These are phyloP conservation scores for Ramichloridium luteum DNA, from an alignment of 2,329 filamentous ascomycete genomes.

Conservation along the genomic window DNA sequence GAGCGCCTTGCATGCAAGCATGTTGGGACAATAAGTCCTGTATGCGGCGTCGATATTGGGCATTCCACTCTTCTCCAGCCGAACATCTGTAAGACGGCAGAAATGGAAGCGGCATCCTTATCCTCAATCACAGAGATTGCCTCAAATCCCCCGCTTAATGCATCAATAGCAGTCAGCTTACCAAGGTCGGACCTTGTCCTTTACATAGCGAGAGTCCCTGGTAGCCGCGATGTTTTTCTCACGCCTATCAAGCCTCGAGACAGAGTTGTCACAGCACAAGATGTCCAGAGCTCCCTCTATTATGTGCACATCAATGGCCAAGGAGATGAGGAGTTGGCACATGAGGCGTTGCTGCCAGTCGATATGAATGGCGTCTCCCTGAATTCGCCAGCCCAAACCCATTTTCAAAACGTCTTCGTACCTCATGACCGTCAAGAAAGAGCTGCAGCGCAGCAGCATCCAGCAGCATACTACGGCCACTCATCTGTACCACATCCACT, in stretches of 20 bases:
- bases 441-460: no score
- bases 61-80: neutral
- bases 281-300: conserved; percentile 79
- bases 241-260: conserved; percentile 79
- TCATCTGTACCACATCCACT: no score
- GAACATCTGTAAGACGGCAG: neutral
- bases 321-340: no score
- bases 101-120: conserved; percentile 64
- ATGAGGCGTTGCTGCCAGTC: no score
- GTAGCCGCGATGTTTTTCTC: conserved; percentile 83
- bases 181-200: conserved; percentile 62
- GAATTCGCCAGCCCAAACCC: no score
- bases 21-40: neutral
- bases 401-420: no score
- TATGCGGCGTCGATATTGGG: neutral
- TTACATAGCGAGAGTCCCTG: conserved; percentile 88
- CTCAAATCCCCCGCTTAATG: conserved; percentile 73
- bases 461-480: no score
- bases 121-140: conserved; percentile 69
- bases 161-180: conserved; percentile 50
- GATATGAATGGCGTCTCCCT: conserved; percentile 14
- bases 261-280: conserved; percentile 78
- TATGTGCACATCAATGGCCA: conserved; percentile 66
- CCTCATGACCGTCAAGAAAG: no score
- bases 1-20: neutral